phyloP scores from a whole-genome alignment of 2,329 filamentous ascomycete species.

The Aplosporella prunicola region DNA sequence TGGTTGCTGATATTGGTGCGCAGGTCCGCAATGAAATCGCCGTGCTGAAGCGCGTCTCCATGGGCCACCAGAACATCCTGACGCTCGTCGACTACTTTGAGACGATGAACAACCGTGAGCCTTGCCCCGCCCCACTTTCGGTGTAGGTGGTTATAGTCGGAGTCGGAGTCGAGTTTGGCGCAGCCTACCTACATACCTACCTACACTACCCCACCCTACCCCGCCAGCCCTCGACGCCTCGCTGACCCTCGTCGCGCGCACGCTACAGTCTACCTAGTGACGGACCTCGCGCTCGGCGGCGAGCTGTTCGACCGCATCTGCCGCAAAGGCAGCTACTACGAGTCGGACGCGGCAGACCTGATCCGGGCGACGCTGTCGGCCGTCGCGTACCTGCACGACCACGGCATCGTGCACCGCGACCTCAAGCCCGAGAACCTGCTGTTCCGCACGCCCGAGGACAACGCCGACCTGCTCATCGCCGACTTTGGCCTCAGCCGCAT shows the following conservation, averaged over 20 bases:
- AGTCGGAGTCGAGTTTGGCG: neutral
- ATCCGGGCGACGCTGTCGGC: constrained; percentile 91
- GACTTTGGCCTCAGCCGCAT: constrained; percentile 94
- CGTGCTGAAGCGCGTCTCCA: constrained; percentile 93
- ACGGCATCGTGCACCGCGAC: constrained; percentile 96
- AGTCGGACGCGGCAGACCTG: constrained; percentile 89
- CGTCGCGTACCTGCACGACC: constrained; percentile 97
- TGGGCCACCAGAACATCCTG: constrained; percentile 97
- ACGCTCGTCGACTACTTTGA: constrained; percentile 99
- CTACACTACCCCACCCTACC: too few species aligned
- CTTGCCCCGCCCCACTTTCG: neutral
- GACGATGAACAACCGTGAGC: constrained; percentile 88
- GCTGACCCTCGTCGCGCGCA: neutral
- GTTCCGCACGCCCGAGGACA: constrained; percentile 95
- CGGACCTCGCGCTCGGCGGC: constrained; percentile 88
- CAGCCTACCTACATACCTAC: neutral
- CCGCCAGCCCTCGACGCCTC: neutral
- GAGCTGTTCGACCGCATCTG: constrained; percentile 98
- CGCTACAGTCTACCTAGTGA: constrained; percentile 92
- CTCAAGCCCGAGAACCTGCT: constrained; percentile 95
- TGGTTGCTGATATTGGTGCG: neutral
- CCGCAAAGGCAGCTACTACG: constrained; percentile 96
- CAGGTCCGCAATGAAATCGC: constrained; percentile 97
- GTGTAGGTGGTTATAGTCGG: neutral
- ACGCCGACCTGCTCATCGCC: constrained; percentile 90